Base-by-base conservation (phyloP, 371 early-diverging fungal genomes). In the Batkoa obscura region DNA sequence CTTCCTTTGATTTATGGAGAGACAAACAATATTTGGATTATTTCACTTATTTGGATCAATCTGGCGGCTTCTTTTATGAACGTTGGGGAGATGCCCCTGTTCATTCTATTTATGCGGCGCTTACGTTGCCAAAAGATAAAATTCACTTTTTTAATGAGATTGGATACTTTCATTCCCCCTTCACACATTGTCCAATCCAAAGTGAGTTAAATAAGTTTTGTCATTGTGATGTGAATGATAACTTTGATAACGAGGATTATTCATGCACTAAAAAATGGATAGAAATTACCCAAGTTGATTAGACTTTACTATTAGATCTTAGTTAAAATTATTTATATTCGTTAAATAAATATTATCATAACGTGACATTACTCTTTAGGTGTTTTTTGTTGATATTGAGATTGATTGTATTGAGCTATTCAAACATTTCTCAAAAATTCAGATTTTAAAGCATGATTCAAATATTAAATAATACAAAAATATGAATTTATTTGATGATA, bases 21-120 rank as follows among this genome's bases (percentile, higher is more conserved):
- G 68, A 75, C 15, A 63, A 70, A 6, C 72, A 68, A 38, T 95
- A 93, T 62, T 58, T 65, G 15, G 65, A 68, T 8, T 90, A 73
- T 60, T 95, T 96, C 66, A 74, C 88, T 15, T 81, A 76, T 59
- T 65, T 96, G 32, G 95, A 96, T 60, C 66, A 65, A 43, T 66
- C 74, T 12, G 93, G 94, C 9, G 92, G 93, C 0, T 96, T 93
- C 74, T 94, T 86, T 63, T 94, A 93, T 63, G 93, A 94, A 66
- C 70, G 86, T 56, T 94, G 94, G 94, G 94, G 95, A 3, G 95
- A 96, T 73, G 97, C 95, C 0, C 95, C 97, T 5, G 86, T 94
- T 0, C 97, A 93, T 65, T 85, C 89, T 0, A 72, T 94, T 62
- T 80, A 79, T 13, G 81, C 79, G 13, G 74, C 80, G 6, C 36